A percentile compares a stretch with the other conserved stretches of the same genome.
Evolutionary conservation across 768 basidiomycete species (phyloP).

Genomic region (Leccinum subtestaceum): DNA sequence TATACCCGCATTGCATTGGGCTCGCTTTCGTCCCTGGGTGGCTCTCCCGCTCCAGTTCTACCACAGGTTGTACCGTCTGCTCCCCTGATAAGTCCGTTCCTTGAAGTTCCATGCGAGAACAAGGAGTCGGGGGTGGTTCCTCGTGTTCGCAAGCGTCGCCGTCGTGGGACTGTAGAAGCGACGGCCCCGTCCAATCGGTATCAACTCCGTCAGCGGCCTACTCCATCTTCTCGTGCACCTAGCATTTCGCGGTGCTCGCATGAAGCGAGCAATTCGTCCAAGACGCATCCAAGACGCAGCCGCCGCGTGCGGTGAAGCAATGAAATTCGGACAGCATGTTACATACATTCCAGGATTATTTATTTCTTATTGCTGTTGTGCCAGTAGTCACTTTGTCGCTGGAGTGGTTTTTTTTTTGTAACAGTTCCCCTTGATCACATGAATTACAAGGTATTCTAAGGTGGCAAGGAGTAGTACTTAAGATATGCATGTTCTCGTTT

Average conservation of each 20-base stretch:
- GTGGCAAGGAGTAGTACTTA: too few relatives aligned
- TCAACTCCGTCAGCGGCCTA: conserved; percentile 30
- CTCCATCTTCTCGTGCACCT: conserved; percentile 12
- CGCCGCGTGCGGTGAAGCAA: conserved; percentile 14
- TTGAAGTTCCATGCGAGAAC: conserved; percentile 9
- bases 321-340: background rate
- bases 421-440: background rate
- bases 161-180: conserved; percentile 2
- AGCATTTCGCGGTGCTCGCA: conserved; percentile 20
- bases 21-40: conserved; percentile 8
- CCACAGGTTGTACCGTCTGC: conserved; percentile 8
- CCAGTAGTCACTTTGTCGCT: conserved; percentile 5
- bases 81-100: conserved; percentile 3
- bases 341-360: conserved; percentile 21
- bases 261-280: conserved; percentile 11
- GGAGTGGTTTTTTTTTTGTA: conserved; percentile 1
- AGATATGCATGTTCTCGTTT: background rate
- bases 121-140: conserved; percentile 5
- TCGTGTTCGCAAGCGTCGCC: conserved; percentile 12
- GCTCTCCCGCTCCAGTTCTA: conserved; percentile 6
- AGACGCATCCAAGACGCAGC: conserved; percentile 14
- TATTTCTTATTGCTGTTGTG: conserved; percentile 39
- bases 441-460: background rate
- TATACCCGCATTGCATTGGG: conserved; percentile 39
- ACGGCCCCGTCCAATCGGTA: conserved; percentile 23